These are phyloP conservation scores for Wickerhamomyces sp. DNA, from an alignment of 1,139 yeast species.

Conservation along the genomic window DNA sequence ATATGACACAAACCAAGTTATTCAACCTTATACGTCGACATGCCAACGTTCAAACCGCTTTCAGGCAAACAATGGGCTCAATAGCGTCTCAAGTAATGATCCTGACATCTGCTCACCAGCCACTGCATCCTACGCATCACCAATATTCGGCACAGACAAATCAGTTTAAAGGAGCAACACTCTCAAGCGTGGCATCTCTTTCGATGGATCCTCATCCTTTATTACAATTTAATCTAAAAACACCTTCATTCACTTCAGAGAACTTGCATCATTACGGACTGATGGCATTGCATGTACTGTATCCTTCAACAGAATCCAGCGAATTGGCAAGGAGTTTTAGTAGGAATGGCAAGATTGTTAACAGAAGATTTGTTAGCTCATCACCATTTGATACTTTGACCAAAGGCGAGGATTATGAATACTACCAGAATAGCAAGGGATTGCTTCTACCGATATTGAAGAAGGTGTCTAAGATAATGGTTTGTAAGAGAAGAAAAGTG, in stretches of 20 bases:
- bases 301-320: constrained; percentile 51
- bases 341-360: constrained; percentile 40
- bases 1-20: neutral
- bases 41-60: constrained; percentile 12
- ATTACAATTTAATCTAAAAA: constrained; percentile 75
- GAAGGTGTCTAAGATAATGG: constrained; percentile 56
- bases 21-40: neutral
- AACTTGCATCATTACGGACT: constrained; percentile 49
- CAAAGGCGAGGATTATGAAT: constrained; percentile 19
- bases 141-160: constrained; percentile 7
- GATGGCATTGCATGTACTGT: constrained; percentile 73
- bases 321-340: constrained; percentile 57
- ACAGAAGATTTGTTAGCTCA: constrained; percentile 22
- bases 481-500: constrained; percentile 54
- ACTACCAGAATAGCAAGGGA: constrained; percentile 30
- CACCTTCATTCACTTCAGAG: constrained; percentile 74
- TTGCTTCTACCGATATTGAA: constrained; percentile 53
- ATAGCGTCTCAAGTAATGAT: constrained; percentile 37
- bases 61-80: constrained; percentile 34
- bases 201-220: constrained; percentile 71
- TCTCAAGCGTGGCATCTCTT: constrained; percentile 77
- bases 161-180: constrained; percentile 58
- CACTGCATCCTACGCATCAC: constrained; percentile 10
- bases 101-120: constrained; percentile 31
- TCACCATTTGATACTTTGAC: constrained; percentile 28